phyloP scores from a whole-genome alignment of 768 basidiomycete genomes.

The Serendipita indica region DNA sequence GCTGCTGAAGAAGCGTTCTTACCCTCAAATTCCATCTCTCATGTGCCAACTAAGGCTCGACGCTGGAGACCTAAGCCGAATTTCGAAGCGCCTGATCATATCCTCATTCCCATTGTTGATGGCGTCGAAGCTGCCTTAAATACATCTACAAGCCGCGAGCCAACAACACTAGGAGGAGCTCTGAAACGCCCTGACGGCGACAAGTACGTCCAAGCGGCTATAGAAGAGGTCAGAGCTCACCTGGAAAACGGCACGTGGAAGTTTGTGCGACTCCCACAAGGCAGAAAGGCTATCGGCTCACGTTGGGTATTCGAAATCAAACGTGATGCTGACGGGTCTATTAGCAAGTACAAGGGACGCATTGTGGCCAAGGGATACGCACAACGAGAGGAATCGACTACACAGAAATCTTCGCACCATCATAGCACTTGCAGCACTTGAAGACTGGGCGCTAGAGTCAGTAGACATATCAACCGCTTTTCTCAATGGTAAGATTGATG shows the following conservation, averaged over 20 bases:
- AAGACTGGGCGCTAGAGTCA: conserved; percentile 18
- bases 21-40: not conserved
- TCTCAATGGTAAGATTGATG: conserved; percentile 12
- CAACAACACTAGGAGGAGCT: conserved; percentile 14
- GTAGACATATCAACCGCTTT: conserved; percentile 11
- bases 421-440: conserved; percentile 20
- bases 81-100: not conserved
- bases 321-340: conserved; percentile 16
- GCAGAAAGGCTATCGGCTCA: conserved; percentile 15
- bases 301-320: conserved; percentile 20
- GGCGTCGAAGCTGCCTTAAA: conserved; percentile 11
- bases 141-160: conserved; percentile 15
- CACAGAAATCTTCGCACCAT: conserved; percentile 28
- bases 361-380: conserved; percentile 20
- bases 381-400: conserved; percentile 25
- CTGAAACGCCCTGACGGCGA: conserved; percentile 14
- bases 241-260: conserved; percentile 16
- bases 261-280: conserved; percentile 15
- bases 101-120: conserved; percentile 11
- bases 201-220: conserved; percentile 17
- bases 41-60: not conserved
- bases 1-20: too few species aligned
- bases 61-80: not conserved
- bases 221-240: conserved; percentile 15
- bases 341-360: conserved; percentile 18